Base-by-base conservation (phyloP, 441 rosid species). In the Mallotus japonicus region DNA sequence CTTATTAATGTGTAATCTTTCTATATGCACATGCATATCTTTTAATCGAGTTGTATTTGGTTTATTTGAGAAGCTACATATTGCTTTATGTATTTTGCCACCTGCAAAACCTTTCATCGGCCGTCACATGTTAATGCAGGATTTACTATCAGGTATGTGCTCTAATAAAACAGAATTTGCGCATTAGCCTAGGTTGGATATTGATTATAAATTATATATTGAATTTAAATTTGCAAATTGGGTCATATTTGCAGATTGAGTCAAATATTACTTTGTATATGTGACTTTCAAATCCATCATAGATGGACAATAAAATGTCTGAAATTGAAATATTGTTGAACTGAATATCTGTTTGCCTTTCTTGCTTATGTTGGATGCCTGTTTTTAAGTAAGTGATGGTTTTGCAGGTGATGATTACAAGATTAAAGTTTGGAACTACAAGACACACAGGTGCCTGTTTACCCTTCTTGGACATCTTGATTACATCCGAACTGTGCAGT, bases 401-500 rank as follows among this genome's bases (percentile, higher is more conserved):
- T 70, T 54, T 83, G 55, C 83, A 91, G 97, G 97, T 19, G 95
- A 92, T 76, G 95, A 92, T 79, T 89, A 91, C 83, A 92, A 92
- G 86, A 90, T 92, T 59, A 92, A 90, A 77, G 97, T 92, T 14
- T 92, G 97, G 97, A 92, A 92, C 80, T 87, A 92, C 83, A 92
- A 92, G 81, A 67, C 86, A 77, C 94, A 90, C 71, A 85, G 89
- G 79, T 92, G 97, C 73, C 84, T 92, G 42, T 92, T 92, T 74
- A 92, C 97, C 40, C 95, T 92, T 76, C 95, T 92, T 72, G 97
- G 97, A 37, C 97, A 92, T 75, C 97, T 92, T 71, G 97, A 92
- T 79, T 90, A 90, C 66, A 87, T 90, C 72, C 93, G 97, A 28
- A 92, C 97, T 6, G 97, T 92, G 71, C 97, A 92, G 77, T 92